Base-by-base conservation (phyloP, 2,329 filamentous ascomycete species). In the Penicillium paneum region DNA sequence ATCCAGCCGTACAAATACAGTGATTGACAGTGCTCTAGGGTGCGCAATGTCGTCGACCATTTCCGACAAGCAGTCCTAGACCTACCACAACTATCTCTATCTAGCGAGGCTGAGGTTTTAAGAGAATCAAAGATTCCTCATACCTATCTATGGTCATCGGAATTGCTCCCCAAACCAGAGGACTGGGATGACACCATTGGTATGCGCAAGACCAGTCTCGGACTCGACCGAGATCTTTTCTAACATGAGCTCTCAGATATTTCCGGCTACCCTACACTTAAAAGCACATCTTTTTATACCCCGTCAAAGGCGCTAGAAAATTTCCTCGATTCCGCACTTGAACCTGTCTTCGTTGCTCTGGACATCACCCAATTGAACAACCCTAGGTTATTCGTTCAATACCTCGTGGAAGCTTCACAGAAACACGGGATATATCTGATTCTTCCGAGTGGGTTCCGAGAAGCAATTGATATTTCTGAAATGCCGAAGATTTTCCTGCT, bases 101-200 rank as follows among this genome's bases (percentile, higher is more conserved):
- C 32, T 5, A 28, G 7, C 12, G 38, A 36, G 13, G 53, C 6
- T 3, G 21, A 12, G 13, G n/a, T 43, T 15, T 28, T 55, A 13
- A 38, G 36, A 15, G 12, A 45, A 7, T 32, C 29, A 24, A 21
- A 43, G 12, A 28, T 55, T 19, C 48, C 53, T 39, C 53, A 55
- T 12, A 52, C 43, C n/a, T 55, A 52, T 39, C 49, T 55, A 5
- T 47, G 49, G 36, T 47, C 53, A 2, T 39, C 53, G 3, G 31
- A 5, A 0, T 31, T 55, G 3, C 21, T 52, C 24, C 31, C 38
- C 3, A 40, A 35, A 12, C 53, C 53, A 17, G 17, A 26, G 13
- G 53, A 55, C 19, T 55, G 53, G 43, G 19, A 34, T 6, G 38
- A 48, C 4, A n/a, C 21, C 7, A 52, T 52, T 32, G 42, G 31